Percentiles rank a stretch among this genome's conserved stretches.
These are phyloP conservation scores for Histomonas meleagridis DNA, from an alignment of 208 protist species.

Conservation along the genomic window DNA sequence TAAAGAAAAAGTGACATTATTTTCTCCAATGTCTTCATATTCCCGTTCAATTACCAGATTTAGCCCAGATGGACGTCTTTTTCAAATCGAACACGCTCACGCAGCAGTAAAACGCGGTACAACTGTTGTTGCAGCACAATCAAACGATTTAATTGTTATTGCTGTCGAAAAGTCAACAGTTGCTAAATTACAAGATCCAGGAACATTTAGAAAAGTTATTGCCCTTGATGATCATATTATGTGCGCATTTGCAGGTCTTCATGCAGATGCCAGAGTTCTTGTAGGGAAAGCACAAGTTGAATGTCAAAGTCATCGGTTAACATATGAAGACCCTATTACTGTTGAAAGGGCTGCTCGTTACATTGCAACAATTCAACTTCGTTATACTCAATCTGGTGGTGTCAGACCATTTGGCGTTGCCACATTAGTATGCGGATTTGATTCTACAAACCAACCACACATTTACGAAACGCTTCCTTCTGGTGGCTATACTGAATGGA, in stretches of 20 bases:
- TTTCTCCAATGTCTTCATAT: conserved; percentile 12
- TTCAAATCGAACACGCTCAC: conserved; percentile 99
- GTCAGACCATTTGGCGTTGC: conserved; percentile 96
- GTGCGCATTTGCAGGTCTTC: conserved; percentile 61
- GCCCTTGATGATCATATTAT: conserved; percentile 70
- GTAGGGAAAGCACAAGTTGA: conserved; percentile 87
- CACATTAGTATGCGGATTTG: conserved; percentile 91
- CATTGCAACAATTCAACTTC: conserved; percentile 80
- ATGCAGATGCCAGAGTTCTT: conserved; percentile 94
- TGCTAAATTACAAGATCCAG: conserved; percentile 91
- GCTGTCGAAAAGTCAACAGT: conserved; percentile 92
- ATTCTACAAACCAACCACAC: conserved; percentile 71
- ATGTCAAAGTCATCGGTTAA: conserved; percentile 90
- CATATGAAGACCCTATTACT: conserved; percentile 86
- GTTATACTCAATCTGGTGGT: conserved; percentile 74
- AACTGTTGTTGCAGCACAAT: conserved; percentile 59
- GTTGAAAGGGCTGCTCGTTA: conserved; percentile 91
- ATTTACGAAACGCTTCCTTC: conserved; percentile 80
- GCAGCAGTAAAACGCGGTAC: conserved; percentile 94
- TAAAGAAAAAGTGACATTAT: no score
- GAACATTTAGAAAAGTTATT: conserved; percentile 93
- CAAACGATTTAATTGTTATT: conserved; percentile 73
- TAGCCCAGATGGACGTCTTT: conserved; percentile 98
- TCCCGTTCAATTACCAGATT: conserved; percentile 94
- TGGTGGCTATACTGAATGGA: conserved; percentile 70